These are phyloP conservation scores for Phytophthora tentaculata DNA, from an alignment of 352 stramenopile species.

Conservation along the genomic window DNA sequence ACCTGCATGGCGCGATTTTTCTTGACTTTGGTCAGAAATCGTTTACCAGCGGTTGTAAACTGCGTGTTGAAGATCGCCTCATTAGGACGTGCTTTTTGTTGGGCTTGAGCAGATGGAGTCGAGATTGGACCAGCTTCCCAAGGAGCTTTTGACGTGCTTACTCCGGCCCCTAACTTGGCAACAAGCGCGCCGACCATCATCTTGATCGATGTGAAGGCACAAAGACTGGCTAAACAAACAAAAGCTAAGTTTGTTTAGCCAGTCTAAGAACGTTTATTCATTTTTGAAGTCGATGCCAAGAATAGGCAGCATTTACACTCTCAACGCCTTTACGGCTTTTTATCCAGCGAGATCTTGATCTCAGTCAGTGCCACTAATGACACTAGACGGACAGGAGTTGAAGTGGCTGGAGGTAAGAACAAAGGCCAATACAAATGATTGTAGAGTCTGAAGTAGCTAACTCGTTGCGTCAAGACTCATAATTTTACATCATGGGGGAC, in stretches of 20 bases:
- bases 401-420: constrained; percentile 33
- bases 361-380: too few relatives aligned
- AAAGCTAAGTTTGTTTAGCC: too few relatives aligned
- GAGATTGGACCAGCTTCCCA: neutral
- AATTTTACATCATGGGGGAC: constrained; percentile 52
- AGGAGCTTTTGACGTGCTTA: constrained; percentile 11
- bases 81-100: constrained; percentile 43
- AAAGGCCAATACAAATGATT: neutral
- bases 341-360: too few relatives aligned
- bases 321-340: too few relatives aligned
- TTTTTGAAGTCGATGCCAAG: neutral
- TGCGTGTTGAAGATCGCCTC: constrained; percentile 86
- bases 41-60: constrained; percentile 69
- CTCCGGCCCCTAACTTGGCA: constrained; percentile 11
- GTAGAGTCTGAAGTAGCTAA: neutral
- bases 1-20: constrained; percentile 82
- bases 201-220: constrained; percentile 6
- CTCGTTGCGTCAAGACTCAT: constrained; percentile 33
- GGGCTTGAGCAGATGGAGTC: neutral
- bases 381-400: constrained; percentile 22
- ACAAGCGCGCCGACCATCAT: constrained; percentile 25
- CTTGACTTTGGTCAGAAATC: constrained; percentile 76
- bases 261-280: too few relatives aligned
- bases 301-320: constrained; percentile 9
- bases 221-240: neutral